Percentiles rank a stretch among this genome's conserved stretches.
phyloP scores from a whole-genome alignment of 2,329 filamentous ascomycete genomes.

The Diplocarpon rosae region DNA sequence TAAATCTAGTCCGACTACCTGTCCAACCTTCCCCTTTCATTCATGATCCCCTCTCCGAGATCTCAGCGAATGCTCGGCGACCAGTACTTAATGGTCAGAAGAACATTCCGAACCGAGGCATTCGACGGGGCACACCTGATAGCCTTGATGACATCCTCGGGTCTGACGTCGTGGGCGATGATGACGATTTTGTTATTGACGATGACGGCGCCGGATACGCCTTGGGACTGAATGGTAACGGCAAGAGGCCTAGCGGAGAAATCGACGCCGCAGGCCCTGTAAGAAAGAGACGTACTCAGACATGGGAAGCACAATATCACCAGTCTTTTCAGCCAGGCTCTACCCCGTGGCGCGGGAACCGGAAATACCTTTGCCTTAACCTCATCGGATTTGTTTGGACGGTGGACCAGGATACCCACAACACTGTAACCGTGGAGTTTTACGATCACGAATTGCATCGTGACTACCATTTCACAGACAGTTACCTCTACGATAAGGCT shows the following conservation, averaged over 20 bases:
- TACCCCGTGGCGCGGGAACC: slow-evolving; percentile 89
- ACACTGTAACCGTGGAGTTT: slow-evolving; percentile 95
- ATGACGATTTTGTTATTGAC: slow-evolving; percentile 78
- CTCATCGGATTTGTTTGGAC: slow-evolving; percentile 94
- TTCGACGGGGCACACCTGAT: slow-evolving; percentile 54
- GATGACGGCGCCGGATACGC: slow-evolving; percentile 91
- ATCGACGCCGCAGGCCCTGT: slow-evolving; percentile 28
- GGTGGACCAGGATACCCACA: slow-evolving; percentile 83
- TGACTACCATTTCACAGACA: slow-evolving; percentile 96
- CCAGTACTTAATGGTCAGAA: slow-evolving; percentile 43
- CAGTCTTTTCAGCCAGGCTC: slow-evolving; percentile 85
- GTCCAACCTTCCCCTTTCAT: slow-evolving; percentile 75
- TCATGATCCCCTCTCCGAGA: slow-evolving; percentile 64
- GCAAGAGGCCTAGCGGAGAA: slow-evolving; percentile 47
- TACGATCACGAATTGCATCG: slow-evolving; percentile 88
- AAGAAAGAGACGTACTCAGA: slow-evolving; percentile 32
- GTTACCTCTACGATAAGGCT: slow-evolving; percentile 90
- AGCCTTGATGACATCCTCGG: slow-evolving; percentile 76
- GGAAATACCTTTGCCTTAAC: slow-evolving; percentile 88
- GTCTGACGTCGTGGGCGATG: slow-evolving; percentile 40
- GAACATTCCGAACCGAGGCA: slow-evolving; percentile 37
- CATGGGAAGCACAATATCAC: slow-evolving; percentile 55
- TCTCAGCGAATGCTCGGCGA: slow-evolving; percentile 51
- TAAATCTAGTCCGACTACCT: slow-evolving; percentile 43
- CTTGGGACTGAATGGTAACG: slow-evolving; percentile 46